Evolutionary conservation across 1,139 yeast genomes (phyloP), one percentile per base, ranked within the genome.

Genomic region (Blastobotrys buckinghamii): DNA sequence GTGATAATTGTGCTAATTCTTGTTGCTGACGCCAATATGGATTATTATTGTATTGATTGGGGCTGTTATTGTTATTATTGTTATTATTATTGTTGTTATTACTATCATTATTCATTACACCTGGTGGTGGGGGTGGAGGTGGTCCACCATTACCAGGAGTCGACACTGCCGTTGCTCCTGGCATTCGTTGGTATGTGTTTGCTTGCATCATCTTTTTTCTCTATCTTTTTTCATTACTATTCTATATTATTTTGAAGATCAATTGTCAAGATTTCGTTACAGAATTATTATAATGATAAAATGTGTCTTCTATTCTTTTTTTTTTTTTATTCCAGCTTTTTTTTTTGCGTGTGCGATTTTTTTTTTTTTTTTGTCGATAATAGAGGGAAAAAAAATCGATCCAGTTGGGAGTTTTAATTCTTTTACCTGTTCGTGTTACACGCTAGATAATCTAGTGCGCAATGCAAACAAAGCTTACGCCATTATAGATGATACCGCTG

Each of bases 21-120:
- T 78, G 72, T 69, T 92, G 98, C 60, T 89, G 89, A 64, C 84
- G 88, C 97, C 97, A 89, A 63, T 80, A 80, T 6, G 78, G 69
- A 15, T 87, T 75, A 48, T 72, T 71, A 9, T 35, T 30, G 33
- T 33, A 42, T 42, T 42, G 44, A 16, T 12, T 19, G 24, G 39
- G 39, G 36, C 22, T 40, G 32, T 22, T 37, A 32, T 36, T 27
- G 16, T 17, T 26, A 27, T n/a, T 36, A 34, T 9, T 24, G 46
- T 26, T 7, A 12, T 33, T 35, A 20, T 24, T 26, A 15, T 24
- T 24, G n/a, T 24, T 35, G 36, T n/a, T 41, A 22, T 16, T 26
- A 22, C n/a, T 29, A 9, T 29, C 32, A 13, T 29, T 10, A 4
- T 5, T 12, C n/a, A 29, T 12, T 4, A 29, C 12, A 6, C 32